Evolutionary conservation across 2,329 filamentous ascomycete species (phyloP).

Genomic region (Talaromyces amestolkiae): DNA sequence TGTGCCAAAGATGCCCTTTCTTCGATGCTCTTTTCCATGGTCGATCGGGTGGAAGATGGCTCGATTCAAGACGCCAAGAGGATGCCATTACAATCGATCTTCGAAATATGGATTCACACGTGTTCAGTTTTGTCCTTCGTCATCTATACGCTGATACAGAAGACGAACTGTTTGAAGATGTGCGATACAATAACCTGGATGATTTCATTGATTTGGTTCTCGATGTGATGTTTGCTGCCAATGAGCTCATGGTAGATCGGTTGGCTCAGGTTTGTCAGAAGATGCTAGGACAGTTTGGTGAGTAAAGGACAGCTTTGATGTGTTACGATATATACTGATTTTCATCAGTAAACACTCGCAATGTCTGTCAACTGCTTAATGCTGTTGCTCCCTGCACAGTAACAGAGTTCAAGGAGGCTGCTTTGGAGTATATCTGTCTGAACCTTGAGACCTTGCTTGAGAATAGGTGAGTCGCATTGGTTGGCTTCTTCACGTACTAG

Average conservation of each 20-base stretch:
- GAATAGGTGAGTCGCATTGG: slow-evolving; percentile 60
- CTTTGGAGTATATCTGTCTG: slow-evolving; percentile 84
- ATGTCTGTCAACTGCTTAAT: slow-evolving; percentile 81
- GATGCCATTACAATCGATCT: slow-evolving; percentile 71
- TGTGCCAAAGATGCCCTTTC: slow-evolving; percentile 86
- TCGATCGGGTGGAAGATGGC: slow-evolving; percentile 81
- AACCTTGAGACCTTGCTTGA: slow-evolving; percentile 91
- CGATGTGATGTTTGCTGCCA: slow-evolving; percentile 84
- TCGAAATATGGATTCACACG: slow-evolving; percentile 69
- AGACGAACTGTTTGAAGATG: slow-evolving; percentile 74
- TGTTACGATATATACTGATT: slow-evolving; percentile 21
- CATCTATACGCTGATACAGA: slow-evolving; percentile 83
- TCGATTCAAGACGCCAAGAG: slow-evolving; percentile 62
- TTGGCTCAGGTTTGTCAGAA: slow-evolving; percentile 87
- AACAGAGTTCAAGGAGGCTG: slow-evolving; percentile 80
- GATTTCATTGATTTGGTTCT: slow-evolving; percentile 86
- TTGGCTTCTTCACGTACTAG: slow-evolving; percentile 12
- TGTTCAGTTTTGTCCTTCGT: slow-evolving; percentile 75
- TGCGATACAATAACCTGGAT: slow-evolving; percentile 69
- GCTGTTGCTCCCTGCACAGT: slow-evolving; percentile 81
- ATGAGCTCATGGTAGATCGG: slow-evolving; percentile 92
- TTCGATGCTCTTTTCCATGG: slow-evolving; percentile 88
- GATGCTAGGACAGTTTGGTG: slow-evolving; percentile 73
- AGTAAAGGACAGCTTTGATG: slow-evolving; percentile 25
- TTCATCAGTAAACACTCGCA: slow-evolving; percentile 68